These are phyloP conservation scores for Aspergillus sp. DNA, from an alignment of 2,329 filamentous ascomycete genomes.

Conservation along the genomic window DNA sequence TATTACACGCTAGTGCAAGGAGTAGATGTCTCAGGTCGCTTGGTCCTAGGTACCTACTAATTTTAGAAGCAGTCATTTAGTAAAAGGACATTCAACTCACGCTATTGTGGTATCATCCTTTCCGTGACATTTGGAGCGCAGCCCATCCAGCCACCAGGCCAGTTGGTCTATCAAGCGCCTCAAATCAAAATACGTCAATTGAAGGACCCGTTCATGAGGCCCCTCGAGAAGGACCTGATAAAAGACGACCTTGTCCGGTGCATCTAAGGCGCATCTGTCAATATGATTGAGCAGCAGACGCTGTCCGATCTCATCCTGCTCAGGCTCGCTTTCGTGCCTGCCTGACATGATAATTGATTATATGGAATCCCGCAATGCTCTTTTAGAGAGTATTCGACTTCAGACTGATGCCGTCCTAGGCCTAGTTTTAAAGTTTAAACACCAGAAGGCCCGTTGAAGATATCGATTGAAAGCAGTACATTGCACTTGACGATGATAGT, in stretches of 20 bases:
- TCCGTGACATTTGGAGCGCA: background rate
- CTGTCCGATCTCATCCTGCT: background rate
- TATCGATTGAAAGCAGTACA: too few species aligned
- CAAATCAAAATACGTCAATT: background rate
- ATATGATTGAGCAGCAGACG: background rate
- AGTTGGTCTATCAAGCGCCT: constrained; percentile 1
- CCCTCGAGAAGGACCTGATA: background rate
- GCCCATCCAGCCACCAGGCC: constrained; percentile 6
- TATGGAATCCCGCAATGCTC: background rate
- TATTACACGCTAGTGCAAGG: constrained; percentile 5
- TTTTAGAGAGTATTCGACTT: too few species aligned
- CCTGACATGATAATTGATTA: background rate
- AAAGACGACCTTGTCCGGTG: background rate
- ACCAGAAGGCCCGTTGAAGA: too few species aligned
- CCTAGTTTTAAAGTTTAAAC: too few species aligned
- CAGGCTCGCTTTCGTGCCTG: background rate
- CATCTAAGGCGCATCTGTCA: background rate
- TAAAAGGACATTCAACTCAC: background rate
- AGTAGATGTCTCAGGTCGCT: constrained; percentile 7
- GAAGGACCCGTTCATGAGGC: background rate
- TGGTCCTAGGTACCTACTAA: background rate
- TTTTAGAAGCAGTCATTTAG: too few species aligned
- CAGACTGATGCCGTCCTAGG: too few species aligned
- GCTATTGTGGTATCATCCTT: background rate
- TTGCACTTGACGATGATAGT: too few species aligned